These are phyloP conservation scores for Glycine soja DNA, from an alignment of 306 rosid genomes.

Conservation along the genomic window DNA sequence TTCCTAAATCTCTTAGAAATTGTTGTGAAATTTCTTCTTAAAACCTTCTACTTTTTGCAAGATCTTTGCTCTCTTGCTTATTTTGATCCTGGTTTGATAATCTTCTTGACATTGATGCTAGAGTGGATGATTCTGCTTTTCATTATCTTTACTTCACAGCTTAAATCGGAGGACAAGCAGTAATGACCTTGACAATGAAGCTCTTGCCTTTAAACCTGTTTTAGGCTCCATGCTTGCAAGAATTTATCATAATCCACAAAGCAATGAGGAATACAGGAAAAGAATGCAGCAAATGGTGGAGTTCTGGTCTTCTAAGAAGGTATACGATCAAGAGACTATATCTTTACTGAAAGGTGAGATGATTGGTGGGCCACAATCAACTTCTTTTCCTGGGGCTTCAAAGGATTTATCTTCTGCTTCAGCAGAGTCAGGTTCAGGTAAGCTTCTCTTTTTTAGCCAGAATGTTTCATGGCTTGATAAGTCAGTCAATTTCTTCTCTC, in stretches of 20 bases:
- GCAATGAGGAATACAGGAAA: constrained; percentile 82
- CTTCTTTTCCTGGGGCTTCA: constrained; percentile 63
- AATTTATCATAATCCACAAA: constrained; percentile 91
- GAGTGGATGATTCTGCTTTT: constrained; percentile 13
- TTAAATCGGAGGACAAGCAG: constrained; percentile 63
- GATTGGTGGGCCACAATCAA: constrained; percentile 74
- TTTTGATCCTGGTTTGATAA: constrained; percentile 10
- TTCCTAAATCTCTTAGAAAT: no score
- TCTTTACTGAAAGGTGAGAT: constrained; percentile 75
- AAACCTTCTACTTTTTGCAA: background rate
- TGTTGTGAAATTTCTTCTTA: no score
- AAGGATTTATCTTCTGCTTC: constrained; percentile 67
- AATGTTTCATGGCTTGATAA: constrained; percentile 22
- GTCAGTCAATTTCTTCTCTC: constrained; percentile 17
- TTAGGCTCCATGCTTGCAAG: constrained; percentile 95
- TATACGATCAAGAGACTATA: constrained; percentile 83
- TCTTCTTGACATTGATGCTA: constrained; percentile 32
- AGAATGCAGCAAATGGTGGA: constrained; percentile 89
- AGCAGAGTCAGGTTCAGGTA: constrained; percentile 72
- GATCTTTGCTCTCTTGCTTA: constrained; percentile 13
- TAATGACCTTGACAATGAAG: constrained; percentile 81
- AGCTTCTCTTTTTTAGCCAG: constrained; percentile 28
- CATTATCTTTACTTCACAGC: constrained; percentile 57
- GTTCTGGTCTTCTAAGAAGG: constrained; percentile 89
- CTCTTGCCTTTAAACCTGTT: constrained; percentile 84